A percentile compares a stretch with the other conserved stretches of the same genome.
These are phyloP conservation scores for Sclerotinia subarctica DNA, from an alignment of 2,329 filamentous ascomycete genomes.

Conservation along the genomic window DNA sequence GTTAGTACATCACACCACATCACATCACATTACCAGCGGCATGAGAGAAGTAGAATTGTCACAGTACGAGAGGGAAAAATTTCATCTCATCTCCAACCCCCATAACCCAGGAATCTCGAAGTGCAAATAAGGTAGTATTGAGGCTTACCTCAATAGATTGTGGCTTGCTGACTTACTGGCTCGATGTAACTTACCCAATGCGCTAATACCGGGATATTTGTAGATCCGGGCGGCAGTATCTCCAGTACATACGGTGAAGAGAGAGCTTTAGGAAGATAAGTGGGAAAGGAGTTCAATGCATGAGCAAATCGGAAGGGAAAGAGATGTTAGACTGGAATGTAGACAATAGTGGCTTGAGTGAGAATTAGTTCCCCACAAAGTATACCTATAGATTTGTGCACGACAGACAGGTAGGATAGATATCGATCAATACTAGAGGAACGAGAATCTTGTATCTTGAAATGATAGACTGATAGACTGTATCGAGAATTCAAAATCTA, in stretches of 20 bases:
- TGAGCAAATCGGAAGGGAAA: not conserved
- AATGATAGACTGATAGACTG: not conserved
- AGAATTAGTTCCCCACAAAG: not conserved
- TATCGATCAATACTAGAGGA: not conserved
- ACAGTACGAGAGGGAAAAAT: not conserved
- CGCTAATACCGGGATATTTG: conserved; percentile 5
- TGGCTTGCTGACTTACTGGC: conserved; percentile 11
- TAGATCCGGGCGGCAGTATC: conserved; percentile 13
- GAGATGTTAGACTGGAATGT: not conserved
- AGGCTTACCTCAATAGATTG: not conserved
- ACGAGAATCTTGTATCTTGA: not conserved
- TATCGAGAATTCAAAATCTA: not conserved
- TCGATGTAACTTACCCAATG: not conserved
- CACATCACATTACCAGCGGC: not conserved
- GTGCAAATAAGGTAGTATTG: conserved; percentile 8
- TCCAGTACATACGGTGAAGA: conserved; percentile 6
- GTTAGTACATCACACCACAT: conserved; percentile 3
- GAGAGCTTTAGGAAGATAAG: not conserved
- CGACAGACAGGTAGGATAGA: not conserved
- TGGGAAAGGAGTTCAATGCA: not conserved
- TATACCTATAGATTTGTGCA: not conserved
- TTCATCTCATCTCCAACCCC: not conserved
- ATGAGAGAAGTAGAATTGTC: not conserved
- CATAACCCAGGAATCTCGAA: not conserved
- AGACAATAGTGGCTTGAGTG: not conserved